Evolutionary conservation across 306 rosid species (phyloP), one percentile per base, ranked within the genome.

Genomic region (Potentilla sterilis): DNA sequence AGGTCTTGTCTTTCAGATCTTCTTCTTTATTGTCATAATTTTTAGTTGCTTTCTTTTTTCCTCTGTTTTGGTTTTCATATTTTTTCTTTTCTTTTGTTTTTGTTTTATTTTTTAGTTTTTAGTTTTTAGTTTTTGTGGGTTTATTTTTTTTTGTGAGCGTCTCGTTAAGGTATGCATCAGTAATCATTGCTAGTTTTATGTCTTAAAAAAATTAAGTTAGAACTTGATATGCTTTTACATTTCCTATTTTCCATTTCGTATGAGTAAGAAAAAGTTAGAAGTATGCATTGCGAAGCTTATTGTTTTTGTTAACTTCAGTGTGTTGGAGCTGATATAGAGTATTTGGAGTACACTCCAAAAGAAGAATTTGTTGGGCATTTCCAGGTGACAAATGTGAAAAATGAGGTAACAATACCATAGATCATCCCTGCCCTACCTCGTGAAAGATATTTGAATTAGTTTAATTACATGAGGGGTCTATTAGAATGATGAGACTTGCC

Each of bases 301-400:
- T 9, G 69, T n/a, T 71, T 72, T 77, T 84, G 75, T 80, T 78
- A 63, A 81, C 77, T 87, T 40, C 88, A 95, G 98, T 92, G 97
- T 85, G 98, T 95, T 78, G 97, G 98, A 66, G 96, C 88, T 57
- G 91, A 95, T 52, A 92, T 95, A 80, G 97, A 95, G 78, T 90
- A 92, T 80, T 62, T 95, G 80, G 98, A 95, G 83, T 95, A 90
- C 83, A 92, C 97, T 79, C 98, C 98, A 54, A 95, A 95, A 83
- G 96, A 96, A 62, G 98, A 95, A 83, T 95, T 83, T 80, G 98
- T 92, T 86, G 97, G 97, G 79, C 85, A 7, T 84, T 95, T 95
- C 80, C 86, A 83, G 84, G 98, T 95, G 83, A 87, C 90, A 78
- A 95, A 95, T 87, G 97, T 90, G 81, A 83, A 87, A 83, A 90